Conservation (phyloP, 805 yeast genomes). For the Vanderwaltozyma yarrowii region DNA sequence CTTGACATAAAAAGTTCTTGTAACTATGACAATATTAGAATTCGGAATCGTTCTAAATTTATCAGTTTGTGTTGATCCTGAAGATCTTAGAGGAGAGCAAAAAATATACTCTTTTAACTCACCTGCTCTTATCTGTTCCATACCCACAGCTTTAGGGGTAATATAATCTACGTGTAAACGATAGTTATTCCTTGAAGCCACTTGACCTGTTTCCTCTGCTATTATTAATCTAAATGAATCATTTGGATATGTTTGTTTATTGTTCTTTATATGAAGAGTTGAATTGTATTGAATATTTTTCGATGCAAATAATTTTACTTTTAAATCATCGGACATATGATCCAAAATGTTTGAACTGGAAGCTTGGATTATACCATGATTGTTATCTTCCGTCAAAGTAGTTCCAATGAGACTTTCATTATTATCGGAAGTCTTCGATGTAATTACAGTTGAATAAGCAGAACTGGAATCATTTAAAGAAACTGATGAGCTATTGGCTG, state of each 20-base stretch:
- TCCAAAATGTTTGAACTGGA: conserved; percentile 8
- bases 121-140: conserved; percentile 23
- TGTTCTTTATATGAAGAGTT: neutral
- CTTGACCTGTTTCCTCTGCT: conserved; percentile 31
- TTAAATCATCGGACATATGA: conserved; percentile 22
- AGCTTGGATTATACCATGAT: neutral
- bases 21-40: conserved; percentile 25
- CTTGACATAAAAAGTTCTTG: conserved; percentile 25
- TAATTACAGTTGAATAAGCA: no score
- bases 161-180: conserved; percentile 27
- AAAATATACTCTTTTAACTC: conserved; percentile 32
- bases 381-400: neutral
- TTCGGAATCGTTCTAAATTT: conserved; percentile 23
- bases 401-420: neutral
- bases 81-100: conserved; percentile 31
- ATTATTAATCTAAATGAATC: conserved; percentile 25
- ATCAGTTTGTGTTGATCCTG: conserved; percentile 19
- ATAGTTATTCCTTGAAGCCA: conserved; percentile 29
- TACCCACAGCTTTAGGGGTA: conserved; percentile 13
- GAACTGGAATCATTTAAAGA: neutral
- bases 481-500: neutral
- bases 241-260: neutral
- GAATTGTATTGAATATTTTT: neutral
- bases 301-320: conserved; percentile 19
- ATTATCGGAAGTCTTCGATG: neutral